Conservation (phyloP, 768 basidiomycete genomes). For the Xanthoconium stramineum region DNA sequence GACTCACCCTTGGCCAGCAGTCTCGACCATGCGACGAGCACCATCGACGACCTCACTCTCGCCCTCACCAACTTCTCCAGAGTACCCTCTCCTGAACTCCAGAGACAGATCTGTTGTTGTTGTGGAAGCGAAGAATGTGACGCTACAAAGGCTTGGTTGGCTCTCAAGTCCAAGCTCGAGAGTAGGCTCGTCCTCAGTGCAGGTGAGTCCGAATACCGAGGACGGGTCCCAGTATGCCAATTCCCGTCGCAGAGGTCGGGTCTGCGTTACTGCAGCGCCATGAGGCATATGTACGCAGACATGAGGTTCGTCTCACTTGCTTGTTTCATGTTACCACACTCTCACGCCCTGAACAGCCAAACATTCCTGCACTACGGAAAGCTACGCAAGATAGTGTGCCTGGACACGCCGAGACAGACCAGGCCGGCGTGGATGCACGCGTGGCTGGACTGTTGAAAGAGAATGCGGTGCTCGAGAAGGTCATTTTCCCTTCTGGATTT, state of each 20-base stretch:
- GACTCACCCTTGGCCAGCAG: constrained; percentile 51
- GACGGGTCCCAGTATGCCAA: constrained; percentile 3
- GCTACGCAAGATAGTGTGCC: constrained; percentile 10
- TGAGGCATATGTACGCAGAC: constrained; percentile 77
- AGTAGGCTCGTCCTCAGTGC: constrained; percentile 79
- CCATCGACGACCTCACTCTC: constrained; percentile 76
- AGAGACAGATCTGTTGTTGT: constrained; percentile 53
- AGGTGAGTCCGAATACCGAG: constrained; percentile 48
- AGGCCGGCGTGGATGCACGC: constrained; percentile 31
- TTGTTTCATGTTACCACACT: constrained; percentile 3
- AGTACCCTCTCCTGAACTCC: constrained; percentile 69
- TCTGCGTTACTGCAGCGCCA: constrained; percentile 84
- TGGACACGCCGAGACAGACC: constrained; percentile 10
- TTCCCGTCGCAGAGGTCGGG: constrained; percentile 64
- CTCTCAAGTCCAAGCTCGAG: constrained; percentile 68
- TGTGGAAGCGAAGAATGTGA: constrained; percentile 67
- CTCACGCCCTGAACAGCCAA: constrained; percentile 18
- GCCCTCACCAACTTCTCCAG: constrained; percentile 72
- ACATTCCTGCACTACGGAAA: constrained; percentile 12
- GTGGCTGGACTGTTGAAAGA: constrained; percentile 46
- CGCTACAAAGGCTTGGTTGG: constrained; percentile 58
- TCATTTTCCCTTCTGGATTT: background rate
- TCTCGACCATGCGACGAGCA: constrained; percentile 51
- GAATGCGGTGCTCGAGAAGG: constrained; percentile 55
- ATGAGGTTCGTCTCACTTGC: constrained; percentile 48